phyloP scores from a whole-genome alignment of 257 asterid genomes.

The Dorcoceras hygrometricum region DNA sequence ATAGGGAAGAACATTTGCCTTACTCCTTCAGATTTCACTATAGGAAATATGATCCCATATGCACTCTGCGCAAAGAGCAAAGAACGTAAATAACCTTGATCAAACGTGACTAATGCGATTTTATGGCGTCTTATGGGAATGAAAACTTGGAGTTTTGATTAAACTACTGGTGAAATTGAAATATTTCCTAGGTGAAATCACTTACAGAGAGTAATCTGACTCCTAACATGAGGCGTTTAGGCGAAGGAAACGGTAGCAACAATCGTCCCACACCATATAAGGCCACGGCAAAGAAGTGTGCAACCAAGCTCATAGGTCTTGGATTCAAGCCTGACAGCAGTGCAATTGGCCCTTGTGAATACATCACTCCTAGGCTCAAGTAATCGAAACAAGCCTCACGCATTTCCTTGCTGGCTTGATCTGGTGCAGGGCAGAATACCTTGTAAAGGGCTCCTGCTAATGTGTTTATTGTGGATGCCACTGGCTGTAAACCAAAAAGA shows the following conservation, averaged over 20 bases:
- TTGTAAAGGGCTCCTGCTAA: slow-evolving; percentile 51
- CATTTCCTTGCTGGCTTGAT: slow-evolving; percentile 49
- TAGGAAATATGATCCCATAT: slow-evolving; percentile 49
- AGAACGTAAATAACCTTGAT: neutral
- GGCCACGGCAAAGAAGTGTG: slow-evolving; percentile 57
- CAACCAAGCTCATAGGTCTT: slow-evolving; percentile 47
- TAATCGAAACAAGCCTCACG: slow-evolving; percentile 53
- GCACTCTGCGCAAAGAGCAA: slow-evolving; percentile 37
- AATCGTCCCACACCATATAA: slow-evolving; percentile 47
- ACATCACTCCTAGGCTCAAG: slow-evolving; percentile 45
- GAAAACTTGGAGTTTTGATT: neutral
- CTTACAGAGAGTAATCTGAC: slow-evolving; percentile 34
- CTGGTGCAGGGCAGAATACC: slow-evolving; percentile 47
- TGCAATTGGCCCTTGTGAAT: slow-evolving; percentile 42
- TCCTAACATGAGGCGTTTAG: slow-evolving; percentile 38
- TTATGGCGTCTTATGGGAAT: neutral
- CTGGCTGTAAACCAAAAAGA: slow-evolving; percentile 34
- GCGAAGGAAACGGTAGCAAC: slow-evolving; percentile 45
- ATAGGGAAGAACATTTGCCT: slow-evolving; percentile 61
- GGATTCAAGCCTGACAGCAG: slow-evolving; percentile 52
- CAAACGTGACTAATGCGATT: neutral
- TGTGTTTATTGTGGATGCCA: slow-evolving; percentile 50
- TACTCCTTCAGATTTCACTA: slow-evolving; percentile 53
- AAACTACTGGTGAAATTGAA: neutral
- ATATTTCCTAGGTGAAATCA: neutral